A percentile compares a stretch with the other conserved stretches of the same genome.
Evolutionary conservation across 345 rosid species (phyloP).

Genomic region (Citrus reticulata): DNA sequence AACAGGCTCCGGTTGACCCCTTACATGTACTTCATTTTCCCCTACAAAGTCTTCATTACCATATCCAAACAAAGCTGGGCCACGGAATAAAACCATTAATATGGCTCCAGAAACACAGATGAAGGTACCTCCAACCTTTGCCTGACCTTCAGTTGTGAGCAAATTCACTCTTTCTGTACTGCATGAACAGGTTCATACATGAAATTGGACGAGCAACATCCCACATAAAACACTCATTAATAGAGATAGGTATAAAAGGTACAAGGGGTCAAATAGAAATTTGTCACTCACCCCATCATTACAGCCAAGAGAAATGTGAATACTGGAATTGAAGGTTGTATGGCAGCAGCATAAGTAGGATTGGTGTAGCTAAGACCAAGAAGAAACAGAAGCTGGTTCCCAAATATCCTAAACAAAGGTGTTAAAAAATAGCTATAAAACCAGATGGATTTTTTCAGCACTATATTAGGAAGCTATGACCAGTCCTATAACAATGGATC

Average conservation of each 20-base stretch:
- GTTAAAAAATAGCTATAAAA: constrained; percentile 13
- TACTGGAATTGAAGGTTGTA: constrained; percentile 96
- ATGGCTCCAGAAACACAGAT: constrained; percentile 85
- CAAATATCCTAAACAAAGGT: constrained; percentile 70
- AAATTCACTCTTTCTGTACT: constrained; percentile 93
- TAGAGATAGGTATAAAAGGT: not conserved
- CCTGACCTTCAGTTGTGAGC: constrained; percentile 82
- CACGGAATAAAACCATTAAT: constrained; percentile 82
- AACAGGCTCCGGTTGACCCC: constrained; percentile 84
- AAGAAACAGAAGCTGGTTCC: constrained; percentile 94
- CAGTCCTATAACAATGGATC: constrained; percentile 5
- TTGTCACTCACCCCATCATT: constrained; percentile 73
- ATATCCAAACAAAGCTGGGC: constrained; percentile 76
- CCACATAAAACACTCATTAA: constrained; percentile 13
- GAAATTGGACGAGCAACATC: constrained; percentile 15
- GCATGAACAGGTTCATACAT: constrained; percentile 39
- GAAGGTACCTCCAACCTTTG: constrained; percentile 80
- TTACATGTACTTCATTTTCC: constrained; percentile 59
- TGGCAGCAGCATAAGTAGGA: constrained; percentile 98
- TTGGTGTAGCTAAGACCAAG: constrained; percentile 92
- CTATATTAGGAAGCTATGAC: not conserved
- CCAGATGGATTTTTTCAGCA: not conserved
- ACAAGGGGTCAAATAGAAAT: not conserved
- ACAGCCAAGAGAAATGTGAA: constrained; percentile 91
- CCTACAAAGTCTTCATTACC: constrained; percentile 43